Evolutionary conservation across 1,284 basidiomycete species (phyloP).

Genomic region (Ceratorhiza oryzae-sativae): DNA sequence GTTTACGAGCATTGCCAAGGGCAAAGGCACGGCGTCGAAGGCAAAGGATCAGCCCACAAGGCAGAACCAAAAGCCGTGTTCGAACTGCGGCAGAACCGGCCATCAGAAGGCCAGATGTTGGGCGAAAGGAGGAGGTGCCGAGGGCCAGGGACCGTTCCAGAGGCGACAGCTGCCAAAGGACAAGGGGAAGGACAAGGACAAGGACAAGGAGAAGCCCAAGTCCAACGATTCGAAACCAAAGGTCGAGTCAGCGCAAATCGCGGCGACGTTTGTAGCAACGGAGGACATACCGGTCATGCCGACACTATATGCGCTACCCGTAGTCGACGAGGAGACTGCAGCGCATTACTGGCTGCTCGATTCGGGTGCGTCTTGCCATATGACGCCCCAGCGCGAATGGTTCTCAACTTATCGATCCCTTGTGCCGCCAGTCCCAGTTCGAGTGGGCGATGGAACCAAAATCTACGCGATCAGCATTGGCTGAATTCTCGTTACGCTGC

Average conservation of each 20-base stretch:
- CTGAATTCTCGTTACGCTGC: neutral
- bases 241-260: slow-evolving; percentile 16
- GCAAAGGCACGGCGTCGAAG: neutral
- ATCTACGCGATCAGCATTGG: slow-evolving; percentile 6
- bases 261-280: neutral
- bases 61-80: neutral
- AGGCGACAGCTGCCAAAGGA: neutral
- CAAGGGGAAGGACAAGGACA: too few relatives aligned
- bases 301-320: neutral
- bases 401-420: slow-evolving; percentile 1
- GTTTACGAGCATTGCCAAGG: neutral
- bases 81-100: slow-evolving; percentile 10
- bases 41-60: neutral
- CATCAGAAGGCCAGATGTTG: slow-evolving; percentile 25
- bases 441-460: slow-evolving; percentile 8
- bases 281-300: neutral
- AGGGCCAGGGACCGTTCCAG: slow-evolving; percentile 18
- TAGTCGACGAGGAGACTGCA: too few relatives aligned
- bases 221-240: neutral
- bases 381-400: slow-evolving; percentile 11
- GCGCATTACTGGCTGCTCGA: neutral
- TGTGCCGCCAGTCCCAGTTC: neutral
- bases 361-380: slow-evolving; percentile 1
- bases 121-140: slow-evolving; percentile 45
- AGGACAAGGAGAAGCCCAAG: neutral